Evolutionary conservation across 2,329 filamentous ascomycete genomes (phyloP).

Genomic region (Metarhizium brunneum): DNA sequence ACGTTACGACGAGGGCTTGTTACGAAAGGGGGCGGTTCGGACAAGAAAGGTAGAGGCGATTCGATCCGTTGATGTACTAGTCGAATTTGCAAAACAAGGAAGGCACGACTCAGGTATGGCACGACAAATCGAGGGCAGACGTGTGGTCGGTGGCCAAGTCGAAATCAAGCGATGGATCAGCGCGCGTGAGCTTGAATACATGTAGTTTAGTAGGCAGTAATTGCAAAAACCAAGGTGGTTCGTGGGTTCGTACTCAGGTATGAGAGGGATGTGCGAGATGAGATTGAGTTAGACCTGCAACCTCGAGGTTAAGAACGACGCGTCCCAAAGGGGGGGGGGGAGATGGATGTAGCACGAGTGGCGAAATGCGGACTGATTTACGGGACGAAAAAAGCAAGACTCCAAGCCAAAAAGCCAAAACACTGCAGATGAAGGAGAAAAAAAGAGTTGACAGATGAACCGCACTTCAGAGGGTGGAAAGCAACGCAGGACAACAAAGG

Average conservation of each 20-base stretch:
- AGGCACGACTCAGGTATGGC: not conserved
- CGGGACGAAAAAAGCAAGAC: not conserved
- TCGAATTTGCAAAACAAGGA: not conserved
- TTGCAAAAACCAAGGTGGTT: not conserved
- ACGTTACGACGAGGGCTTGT: not conserved
- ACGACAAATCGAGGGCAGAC: not conserved
- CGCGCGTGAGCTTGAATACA: not conserved
- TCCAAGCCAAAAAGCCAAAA: not conserved
- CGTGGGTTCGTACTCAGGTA: not conserved
- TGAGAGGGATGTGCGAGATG: not conserved
- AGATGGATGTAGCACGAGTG: not conserved
- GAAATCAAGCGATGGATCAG: not conserved
- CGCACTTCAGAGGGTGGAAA: not conserved
- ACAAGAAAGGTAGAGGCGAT: not conserved
- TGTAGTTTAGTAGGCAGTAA: not conserved
- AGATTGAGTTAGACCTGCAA: not conserved
- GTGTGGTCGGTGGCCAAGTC: not conserved
- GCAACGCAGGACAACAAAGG: not conserved
- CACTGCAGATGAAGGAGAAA: too few species aligned
- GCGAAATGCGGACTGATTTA: not conserved
- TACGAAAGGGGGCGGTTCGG: not conserved
- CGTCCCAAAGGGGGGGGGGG: not conserved
- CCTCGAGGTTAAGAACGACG: not conserved
- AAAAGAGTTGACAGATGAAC: too few species aligned
- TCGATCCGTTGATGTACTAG: not conserved